phyloP scores from a whole-genome alignment of 495 filamentous ascomycete species.

The Lindgomyces ingoldianus region DNA sequence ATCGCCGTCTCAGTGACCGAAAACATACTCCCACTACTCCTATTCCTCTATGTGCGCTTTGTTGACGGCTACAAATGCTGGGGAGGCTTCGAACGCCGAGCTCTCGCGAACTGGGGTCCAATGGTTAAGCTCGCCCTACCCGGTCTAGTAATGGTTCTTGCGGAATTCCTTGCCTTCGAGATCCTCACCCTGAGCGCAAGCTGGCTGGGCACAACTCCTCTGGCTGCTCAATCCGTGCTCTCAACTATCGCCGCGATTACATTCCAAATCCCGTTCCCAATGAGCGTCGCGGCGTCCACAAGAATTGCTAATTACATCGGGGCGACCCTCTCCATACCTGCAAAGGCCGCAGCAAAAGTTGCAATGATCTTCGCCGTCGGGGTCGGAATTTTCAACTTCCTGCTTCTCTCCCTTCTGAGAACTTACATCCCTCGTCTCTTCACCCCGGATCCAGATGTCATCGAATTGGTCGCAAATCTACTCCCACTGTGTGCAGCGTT shows the following conservation, averaged over 20 bases:
- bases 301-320: conserved; percentile 50
- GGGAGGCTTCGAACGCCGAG: conserved; percentile 72
- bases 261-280: conserved; percentile 47
- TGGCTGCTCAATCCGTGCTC: conserved; percentile 69
- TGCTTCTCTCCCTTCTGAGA: conserved; percentile 63
- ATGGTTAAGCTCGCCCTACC: conserved; percentile 85
- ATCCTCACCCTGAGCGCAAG: conserved; percentile 57
- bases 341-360: conserved; percentile 45
- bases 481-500: conserved; percentile 82
- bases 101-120: conserved; percentile 78
- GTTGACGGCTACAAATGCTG: conserved; percentile 65
- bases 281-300: conserved; percentile 45
- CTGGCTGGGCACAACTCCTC: conserved; percentile 50
- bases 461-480: conserved; percentile 67
- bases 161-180: conserved; percentile 74
- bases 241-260: conserved; percentile 49
- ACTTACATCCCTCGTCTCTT: conserved; percentile 75
- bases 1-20: conserved; percentile 82
- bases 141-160: conserved; percentile 88
- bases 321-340: conserved; percentile 42
- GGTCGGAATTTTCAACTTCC: conserved; percentile 75
- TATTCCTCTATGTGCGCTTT: conserved; percentile 70
- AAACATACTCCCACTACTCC: conserved; percentile 71
- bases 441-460: conserved; percentile 77
- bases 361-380: conserved; percentile 62